Base-by-base conservation (phyloP, 1,284 basidiomycete genomes). In the Cerioporus squamosus region DNA sequence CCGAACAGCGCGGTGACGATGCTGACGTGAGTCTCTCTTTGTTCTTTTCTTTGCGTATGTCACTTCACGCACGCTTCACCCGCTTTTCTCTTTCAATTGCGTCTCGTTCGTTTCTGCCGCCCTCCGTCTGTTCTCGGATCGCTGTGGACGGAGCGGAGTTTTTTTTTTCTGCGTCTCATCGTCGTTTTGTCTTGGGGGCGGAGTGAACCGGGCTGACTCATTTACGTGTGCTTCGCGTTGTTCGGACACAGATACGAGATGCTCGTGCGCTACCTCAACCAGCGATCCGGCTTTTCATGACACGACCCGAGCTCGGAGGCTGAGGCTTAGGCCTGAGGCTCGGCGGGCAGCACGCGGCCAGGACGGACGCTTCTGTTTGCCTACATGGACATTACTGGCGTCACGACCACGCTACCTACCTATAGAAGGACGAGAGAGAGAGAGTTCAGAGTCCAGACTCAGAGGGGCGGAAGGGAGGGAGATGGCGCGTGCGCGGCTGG, bases 1-100 rank as follows among this genome's bases (percentile, higher is more conserved):
- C 95, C 95, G 17, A 95, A 94, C 71, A 94, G 91, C 67, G 95
- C 94, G 2, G 91, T 97, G 63, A 97, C 95, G 31, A 91, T 97
- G 84, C 77, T 97, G 72, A 94, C 95, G 92, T 97, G 78, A 76
- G 94, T 89, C 8, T 46, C 10, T 50, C 15, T 24, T 18, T 10
- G 5, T 42, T 15, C 40, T 18, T 10, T n/a, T n/a, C n/a, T n/a
- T n/a, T n/a, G n/a, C n/a, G n/a, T n/a, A n/a, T n/a, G n/a, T n/a
- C n/a, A n/a, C n/a, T n/a, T n/a, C n/a, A n/a, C n/a, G n/a, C n/a
- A n/a, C n/a, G n/a, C n/a, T n/a, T n/a, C n/a, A n/a, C n/a, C n/a
- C n/a, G n/a, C n/a, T n/a, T n/a, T n/a, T n/a, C n/a, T n/a, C n/a
- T n/a, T n/a, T n/a, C n/a, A n/a, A n/a, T n/a, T 22, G 12, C 20